phyloP scores from a whole-genome alignment of 1,139 yeast species.

The Diutina neorugosa region DNA sequence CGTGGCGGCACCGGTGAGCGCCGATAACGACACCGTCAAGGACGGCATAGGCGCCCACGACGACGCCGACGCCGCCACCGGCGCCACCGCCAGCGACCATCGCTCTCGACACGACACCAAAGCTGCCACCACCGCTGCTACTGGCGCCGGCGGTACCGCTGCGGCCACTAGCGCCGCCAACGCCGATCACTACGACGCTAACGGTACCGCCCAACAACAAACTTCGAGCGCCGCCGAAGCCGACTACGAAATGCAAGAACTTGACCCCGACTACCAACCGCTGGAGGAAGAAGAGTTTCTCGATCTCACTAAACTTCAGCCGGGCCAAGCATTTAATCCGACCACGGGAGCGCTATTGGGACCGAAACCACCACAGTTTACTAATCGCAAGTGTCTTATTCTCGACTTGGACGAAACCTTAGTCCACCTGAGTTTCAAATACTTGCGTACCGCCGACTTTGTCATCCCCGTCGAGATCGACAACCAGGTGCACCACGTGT shows the following conservation, averaged over 20 bases:
- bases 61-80: conserved; percentile 4
- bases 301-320: conserved; percentile 53
- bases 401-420: conserved; percentile 92
- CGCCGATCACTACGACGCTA: not conserved
- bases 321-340: conserved; percentile 51
- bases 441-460: conserved; percentile 84
- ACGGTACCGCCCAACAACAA: too few species aligned
- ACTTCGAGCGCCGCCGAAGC: not conserved
- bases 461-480: conserved; percentile 71
- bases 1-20: not conserved
- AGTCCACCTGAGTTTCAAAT: conserved; percentile 91
- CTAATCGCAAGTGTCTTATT: conserved; percentile 71
- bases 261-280: conserved; percentile 15
- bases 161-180: not conserved
- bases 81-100: conserved; percentile 5
- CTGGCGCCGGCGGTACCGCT: not conserved
- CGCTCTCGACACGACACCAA: not conserved
- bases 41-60: not conserved
- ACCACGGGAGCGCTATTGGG: conserved; percentile 58
- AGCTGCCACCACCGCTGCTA: not conserved
- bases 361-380: conserved; percentile 17
- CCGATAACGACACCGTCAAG: not conserved
- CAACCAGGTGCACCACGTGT: conserved; percentile 83
- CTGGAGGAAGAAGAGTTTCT: conserved; percentile 14
- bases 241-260: conserved; percentile 4